Conservation (phyloP, 1,284 basidiomycete species). For the Malassezia slooffiae region DNA sequence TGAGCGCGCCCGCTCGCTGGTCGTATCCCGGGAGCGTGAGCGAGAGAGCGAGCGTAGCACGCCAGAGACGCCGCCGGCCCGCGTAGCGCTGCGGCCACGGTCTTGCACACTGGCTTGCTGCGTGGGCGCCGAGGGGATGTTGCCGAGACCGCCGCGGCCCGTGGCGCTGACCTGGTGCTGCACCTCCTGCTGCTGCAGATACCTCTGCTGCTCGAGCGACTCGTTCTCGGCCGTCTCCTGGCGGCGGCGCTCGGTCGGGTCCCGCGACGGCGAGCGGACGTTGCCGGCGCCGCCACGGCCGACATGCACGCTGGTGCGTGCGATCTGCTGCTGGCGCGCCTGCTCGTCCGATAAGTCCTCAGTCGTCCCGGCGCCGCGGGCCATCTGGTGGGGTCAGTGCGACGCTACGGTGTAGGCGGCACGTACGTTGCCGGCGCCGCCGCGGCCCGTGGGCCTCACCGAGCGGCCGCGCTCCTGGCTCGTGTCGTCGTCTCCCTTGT, state of each 20-base stretch:
- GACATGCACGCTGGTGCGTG: conserved; percentile 50
- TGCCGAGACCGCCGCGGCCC: conserved; percentile 60
- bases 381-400: conserved; percentile 6
- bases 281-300: conserved; percentile 69
- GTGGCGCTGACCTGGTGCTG: conserved; percentile 53
- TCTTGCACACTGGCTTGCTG: conserved; percentile 14
- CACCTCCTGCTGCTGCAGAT: conserved; percentile 49
- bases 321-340: not conserved
- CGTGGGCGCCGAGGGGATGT: conserved; percentile 47
- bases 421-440: conserved; percentile 40
- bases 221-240: conserved; percentile 21
- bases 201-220: conserved; percentile 20
- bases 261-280: conserved; percentile 61
- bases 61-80: conserved; percentile 18
- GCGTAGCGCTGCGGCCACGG: conserved; percentile 19
- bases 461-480: conserved; percentile 27
- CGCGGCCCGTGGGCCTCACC: conserved; percentile 33
- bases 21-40: conserved; percentile 42
- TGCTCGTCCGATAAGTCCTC: not conserved
- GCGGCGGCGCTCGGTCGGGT: conserved; percentile 48
- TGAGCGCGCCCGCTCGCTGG: no score
- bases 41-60: conserved; percentile 31
- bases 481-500: conserved; percentile 15
- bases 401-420: no score
- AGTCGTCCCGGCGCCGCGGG: not conserved